phyloP scores from a whole-genome alignment of 805 yeast species.

The Wickerhamiella azymoides region DNA sequence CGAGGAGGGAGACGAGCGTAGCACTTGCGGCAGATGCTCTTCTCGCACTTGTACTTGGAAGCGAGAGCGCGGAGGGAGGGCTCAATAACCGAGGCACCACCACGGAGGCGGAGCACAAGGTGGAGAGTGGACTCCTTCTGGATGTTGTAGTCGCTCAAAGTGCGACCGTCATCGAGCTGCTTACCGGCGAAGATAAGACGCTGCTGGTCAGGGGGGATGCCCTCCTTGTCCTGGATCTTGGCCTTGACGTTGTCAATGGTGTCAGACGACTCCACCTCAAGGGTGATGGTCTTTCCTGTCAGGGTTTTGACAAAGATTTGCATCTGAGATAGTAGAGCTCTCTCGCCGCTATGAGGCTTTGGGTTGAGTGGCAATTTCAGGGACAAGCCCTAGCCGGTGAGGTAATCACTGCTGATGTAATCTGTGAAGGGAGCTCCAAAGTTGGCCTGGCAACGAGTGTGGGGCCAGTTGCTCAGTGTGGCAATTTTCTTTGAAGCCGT shows the following conservation, averaged over 20 bases:
- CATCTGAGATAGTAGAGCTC: conserved; percentile 19
- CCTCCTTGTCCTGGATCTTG: conserved; percentile 98
- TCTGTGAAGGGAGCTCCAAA: too few relatives aligned
- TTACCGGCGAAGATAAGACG: conserved; percentile 99
- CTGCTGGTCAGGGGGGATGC: conserved; percentile 99
- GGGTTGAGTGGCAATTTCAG: conserved; percentile 4
- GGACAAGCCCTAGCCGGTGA: background rate
- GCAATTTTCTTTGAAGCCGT: background rate
- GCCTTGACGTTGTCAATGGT: conserved; percentile 97
- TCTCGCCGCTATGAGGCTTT: background rate
- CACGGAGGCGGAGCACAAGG: conserved; percentile 93
- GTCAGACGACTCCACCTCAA: conserved; percentile 97
- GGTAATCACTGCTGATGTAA: background rate
- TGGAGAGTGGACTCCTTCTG: conserved; percentile 98
- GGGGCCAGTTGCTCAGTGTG: background rate
- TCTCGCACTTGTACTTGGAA: conserved; percentile 99
- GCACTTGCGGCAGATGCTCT: conserved; percentile 98
- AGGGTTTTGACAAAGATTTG: conserved; percentile 96
- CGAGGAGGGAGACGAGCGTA: conserved; percentile 99
- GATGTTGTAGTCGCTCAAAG: conserved; percentile 97
- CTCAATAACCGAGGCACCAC: conserved; percentile 83
- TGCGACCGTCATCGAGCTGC: conserved; percentile 99
- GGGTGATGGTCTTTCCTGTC: conserved; percentile 97
- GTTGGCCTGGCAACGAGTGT: background rate
- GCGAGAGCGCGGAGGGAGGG: conserved; percentile 99